These are phyloP conservation scores for Mucor plumbeus DNA, from an alignment of 371 early-diverging fungal species.

Conservation along the genomic window DNA sequence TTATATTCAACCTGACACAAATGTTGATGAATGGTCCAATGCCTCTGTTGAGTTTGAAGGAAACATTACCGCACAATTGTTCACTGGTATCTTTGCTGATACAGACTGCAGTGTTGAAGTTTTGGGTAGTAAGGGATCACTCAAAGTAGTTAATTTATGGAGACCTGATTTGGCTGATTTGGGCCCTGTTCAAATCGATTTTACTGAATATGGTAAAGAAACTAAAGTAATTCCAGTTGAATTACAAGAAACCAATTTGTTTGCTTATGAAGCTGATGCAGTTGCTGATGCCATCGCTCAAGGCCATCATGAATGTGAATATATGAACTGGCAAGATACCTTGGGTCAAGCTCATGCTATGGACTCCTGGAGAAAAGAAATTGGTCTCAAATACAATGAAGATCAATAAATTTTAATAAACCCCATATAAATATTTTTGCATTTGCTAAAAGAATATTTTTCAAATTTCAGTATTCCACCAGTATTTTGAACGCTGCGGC, in stretches of 20 bases:
- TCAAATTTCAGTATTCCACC: no score
- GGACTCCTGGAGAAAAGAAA: slow-evolving; percentile 53
- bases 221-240: slow-evolving; percentile 29
- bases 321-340: slow-evolving; percentile 52
- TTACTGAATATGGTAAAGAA: slow-evolving; percentile 31
- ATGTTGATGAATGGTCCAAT: slow-evolving; percentile 55
- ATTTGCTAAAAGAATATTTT: no score
- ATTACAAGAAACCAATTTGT: slow-evolving; percentile 42
- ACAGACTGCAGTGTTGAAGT: slow-evolving; percentile 43
- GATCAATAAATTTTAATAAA: slow-evolving; percentile 21
- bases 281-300: slow-evolving; percentile 44
- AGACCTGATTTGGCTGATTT: slow-evolving; percentile 48
- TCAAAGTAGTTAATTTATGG: slow-evolving; percentile 47
- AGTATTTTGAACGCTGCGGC: no score
- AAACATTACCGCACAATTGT: slow-evolving; percentile 42
- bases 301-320: slow-evolving; percentile 41
- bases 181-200: slow-evolving; percentile 42
- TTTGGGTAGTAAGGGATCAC: slow-evolving; percentile 40
- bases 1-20: slow-evolving; percentile 41
- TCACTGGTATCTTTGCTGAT: slow-evolving; percentile 49
- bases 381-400: slow-evolving; percentile 46
- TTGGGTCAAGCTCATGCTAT: slow-evolving; percentile 47
- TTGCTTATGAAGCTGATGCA: slow-evolving; percentile 49
- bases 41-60: slow-evolving; percentile 46
- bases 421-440: no score